Conservation (phyloP, 2,329 filamentous ascomycete genomes). For the Diaporthe sp. region DNA sequence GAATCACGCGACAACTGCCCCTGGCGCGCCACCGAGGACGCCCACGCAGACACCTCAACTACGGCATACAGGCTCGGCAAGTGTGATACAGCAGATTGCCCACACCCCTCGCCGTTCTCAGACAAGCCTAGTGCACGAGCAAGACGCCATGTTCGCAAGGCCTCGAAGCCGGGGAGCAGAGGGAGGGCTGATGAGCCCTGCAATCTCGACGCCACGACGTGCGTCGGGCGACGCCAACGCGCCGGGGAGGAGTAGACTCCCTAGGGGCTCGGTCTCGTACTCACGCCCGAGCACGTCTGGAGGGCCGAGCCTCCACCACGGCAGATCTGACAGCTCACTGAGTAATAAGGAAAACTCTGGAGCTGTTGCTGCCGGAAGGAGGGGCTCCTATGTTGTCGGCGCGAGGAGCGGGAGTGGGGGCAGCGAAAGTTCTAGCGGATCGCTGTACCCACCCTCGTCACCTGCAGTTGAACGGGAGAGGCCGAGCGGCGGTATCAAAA, state of each 20-base stretch:
- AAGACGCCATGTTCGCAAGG: conserved; percentile 37
- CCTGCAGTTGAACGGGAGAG: conserved; percentile 36
- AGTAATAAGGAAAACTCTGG: conserved; percentile 45
- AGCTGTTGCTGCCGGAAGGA: conserved; percentile 8
- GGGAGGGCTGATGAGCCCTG: conserved; percentile 33
- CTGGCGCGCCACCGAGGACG: conserved; percentile 35
- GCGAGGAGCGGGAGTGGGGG: conserved; percentile 33
- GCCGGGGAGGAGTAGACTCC: conserved; percentile 45
- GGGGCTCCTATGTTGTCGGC: conserved; percentile 35
- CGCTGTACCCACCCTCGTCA: conserved; percentile 31
- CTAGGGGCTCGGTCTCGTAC: conserved; percentile 46
- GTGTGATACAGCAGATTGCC: conserved; percentile 35
- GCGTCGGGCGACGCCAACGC: conserved; percentile 31
- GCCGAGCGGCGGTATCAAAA: conserved; percentile 34
- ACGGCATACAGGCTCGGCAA: conserved; percentile 36
- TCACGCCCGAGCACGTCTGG: conserved; percentile 45
- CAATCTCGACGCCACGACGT: conserved; percentile 31
- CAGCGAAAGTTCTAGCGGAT: conserved; percentile 31
- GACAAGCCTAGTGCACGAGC: conserved; percentile 31
- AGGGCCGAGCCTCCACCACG: conserved; percentile 39
- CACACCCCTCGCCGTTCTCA: conserved; percentile 37
- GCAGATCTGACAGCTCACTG: conserved; percentile 44
- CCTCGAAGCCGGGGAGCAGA: conserved; percentile 37
- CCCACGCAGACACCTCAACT: conserved; percentile 35
- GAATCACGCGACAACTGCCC: conserved; percentile 23